Conservation (phyloP, 495 filamentous ascomycete genomes). For the Tuber aestivum region DNA sequence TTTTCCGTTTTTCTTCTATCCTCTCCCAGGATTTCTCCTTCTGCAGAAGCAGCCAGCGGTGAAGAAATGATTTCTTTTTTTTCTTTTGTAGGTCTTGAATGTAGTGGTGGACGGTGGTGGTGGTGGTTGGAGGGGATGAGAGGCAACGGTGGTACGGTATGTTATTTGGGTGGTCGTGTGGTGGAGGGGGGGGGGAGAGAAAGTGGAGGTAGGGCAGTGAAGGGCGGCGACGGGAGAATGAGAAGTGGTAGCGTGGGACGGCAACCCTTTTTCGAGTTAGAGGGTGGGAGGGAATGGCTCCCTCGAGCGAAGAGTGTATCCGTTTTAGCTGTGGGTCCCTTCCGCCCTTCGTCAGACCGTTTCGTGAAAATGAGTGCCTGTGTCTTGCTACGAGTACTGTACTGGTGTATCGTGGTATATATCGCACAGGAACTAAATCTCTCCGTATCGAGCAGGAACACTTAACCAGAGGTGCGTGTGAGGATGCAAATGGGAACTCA, state of each 20-base stretch:
- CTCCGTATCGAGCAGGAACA: not conserved
- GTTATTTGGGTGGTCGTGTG: not conserved
- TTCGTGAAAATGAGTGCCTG: not conserved
- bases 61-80: not conserved
- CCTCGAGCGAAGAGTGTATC: not conserved
- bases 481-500: not conserved
- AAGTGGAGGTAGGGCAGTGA: not conserved
- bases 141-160: not conserved
- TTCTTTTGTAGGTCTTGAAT: not conserved
- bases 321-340: not conserved
- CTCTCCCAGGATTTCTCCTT: not conserved
- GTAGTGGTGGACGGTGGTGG: not conserved
- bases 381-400: too few species aligned
- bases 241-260: not conserved
- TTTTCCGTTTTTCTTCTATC: not conserved
- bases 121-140: conserved; percentile 1
- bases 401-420: conserved; percentile 2
- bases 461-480: not conserved
- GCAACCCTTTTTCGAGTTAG: not conserved
- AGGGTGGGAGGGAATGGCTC: not conserved
- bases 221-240: not conserved
- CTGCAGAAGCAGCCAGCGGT: not conserved
- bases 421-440: not conserved
- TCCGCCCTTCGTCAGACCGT: conserved; percentile 1
- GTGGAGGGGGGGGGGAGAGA: conserved; percentile 5